Evolutionary conservation across 225 moss, liverwort and hornwort genomes (phyloP).

Genomic region (Physcomitrellopsis africana): DNA sequence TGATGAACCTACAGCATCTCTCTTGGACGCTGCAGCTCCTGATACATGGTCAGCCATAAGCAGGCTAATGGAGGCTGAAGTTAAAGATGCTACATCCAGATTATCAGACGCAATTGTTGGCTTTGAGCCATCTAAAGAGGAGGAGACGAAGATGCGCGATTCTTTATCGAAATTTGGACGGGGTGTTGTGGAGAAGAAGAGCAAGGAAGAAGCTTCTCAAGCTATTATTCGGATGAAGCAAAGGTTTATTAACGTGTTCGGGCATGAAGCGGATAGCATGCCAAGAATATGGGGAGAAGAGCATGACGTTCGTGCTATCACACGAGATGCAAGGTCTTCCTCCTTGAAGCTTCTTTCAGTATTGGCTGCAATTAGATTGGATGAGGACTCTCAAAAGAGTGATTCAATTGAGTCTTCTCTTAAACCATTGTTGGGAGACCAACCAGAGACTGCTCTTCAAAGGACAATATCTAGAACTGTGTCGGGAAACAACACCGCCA

Average conservation of each 20-base stretch:
- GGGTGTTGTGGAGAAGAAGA: slow-evolving; percentile 73
- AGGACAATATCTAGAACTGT: slow-evolving; percentile 51
- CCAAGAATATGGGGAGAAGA: slow-evolving; percentile 94
- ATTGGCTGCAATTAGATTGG: slow-evolving; percentile 76
- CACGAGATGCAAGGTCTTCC: slow-evolving; percentile 74
- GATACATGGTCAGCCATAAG: slow-evolving; percentile 80
- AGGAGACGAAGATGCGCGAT: slow-evolving; percentile 42
- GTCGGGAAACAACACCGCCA: slow-evolving; percentile 35
- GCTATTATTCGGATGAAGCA: slow-evolving; percentile 88
- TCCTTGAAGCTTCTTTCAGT: slow-evolving; percentile 78
- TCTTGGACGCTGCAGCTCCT: slow-evolving; percentile 79
- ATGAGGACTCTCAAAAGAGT: slow-evolving; percentile 36
- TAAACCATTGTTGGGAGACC: slow-evolving; percentile 57
- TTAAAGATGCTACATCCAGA: slow-evolving; percentile 40
- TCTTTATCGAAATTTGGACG: slow-evolving; percentile 55
- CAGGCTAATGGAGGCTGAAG: slow-evolving; percentile 64
- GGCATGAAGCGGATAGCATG: slow-evolving; percentile 84
- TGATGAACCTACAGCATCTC: slow-evolving; percentile 63
- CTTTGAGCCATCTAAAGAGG: slow-evolving; percentile 68
- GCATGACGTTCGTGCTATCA: slow-evolving; percentile 86
- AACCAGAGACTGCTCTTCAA: slow-evolving; percentile 51
- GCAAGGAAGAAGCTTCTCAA: slow-evolving; percentile 83
- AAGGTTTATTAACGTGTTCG: slow-evolving; percentile 80
- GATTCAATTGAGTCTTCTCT: slow-evolving; percentile 71
- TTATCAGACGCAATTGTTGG: slow-evolving; percentile 64